phyloP scores from a whole-genome alignment of 169 alveolate species.

The Plasmodium relictum region DNA sequence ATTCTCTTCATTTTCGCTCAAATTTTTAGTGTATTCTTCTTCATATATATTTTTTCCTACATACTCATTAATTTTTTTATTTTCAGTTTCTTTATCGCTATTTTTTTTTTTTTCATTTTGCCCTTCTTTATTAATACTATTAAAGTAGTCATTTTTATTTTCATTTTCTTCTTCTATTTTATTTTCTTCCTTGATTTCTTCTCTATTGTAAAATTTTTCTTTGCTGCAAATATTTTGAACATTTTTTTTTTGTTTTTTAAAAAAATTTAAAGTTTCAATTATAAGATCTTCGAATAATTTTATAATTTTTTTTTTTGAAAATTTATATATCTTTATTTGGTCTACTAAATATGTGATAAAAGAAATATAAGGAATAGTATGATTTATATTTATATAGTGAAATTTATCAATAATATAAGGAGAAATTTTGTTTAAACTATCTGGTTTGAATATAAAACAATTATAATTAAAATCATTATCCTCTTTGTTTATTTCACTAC shows the following conservation, averaged over 20 bases:
- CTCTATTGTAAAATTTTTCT: background rate
- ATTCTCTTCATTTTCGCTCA: background rate
- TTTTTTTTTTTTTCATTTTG: background rate
- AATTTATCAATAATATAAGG: constrained; percentile 31
- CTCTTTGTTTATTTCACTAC: constrained; percentile 28
- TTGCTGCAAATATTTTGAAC: background rate
- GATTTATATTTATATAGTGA: constrained; percentile 18
- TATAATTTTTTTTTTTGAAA: constrained; percentile 26
- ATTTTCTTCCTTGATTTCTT: background rate
- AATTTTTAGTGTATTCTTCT: background rate
- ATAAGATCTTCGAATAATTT: constrained; percentile 33
- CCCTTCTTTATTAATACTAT: background rate
- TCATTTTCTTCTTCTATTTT: background rate
- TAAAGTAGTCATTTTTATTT: background rate
- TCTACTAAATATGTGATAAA: constrained; percentile 30
- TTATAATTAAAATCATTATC: constrained; percentile 3
- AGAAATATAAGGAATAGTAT: constrained; percentile 35
- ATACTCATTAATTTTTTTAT: background rate
- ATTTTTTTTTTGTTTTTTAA: background rate
- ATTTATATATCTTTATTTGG: constrained; percentile 25
- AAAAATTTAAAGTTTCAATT: constrained; percentile 45
- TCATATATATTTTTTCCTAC: background rate
- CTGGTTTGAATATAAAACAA: constrained; percentile 25
- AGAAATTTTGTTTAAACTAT: constrained; percentile 10
- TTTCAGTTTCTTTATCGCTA: background rate